Evolutionary conservation across 495 filamentous ascomycete species (phyloP).

Genomic region (Symbiotaphrina buchneri): DNA sequence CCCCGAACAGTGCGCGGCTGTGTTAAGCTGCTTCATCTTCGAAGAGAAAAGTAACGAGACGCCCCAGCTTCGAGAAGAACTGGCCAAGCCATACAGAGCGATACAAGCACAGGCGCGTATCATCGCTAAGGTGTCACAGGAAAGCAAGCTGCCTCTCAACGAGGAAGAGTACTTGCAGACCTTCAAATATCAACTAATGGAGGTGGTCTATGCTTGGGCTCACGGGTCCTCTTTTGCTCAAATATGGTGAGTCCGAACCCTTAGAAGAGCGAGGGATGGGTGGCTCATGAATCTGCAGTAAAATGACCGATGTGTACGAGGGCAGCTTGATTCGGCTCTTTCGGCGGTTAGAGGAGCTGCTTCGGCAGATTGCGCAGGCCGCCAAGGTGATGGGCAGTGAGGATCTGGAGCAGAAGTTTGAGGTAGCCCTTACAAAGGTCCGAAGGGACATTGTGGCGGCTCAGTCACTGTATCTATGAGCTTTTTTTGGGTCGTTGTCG

Average conservation of each 20-base stretch:
- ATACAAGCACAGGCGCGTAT: conserved; percentile 66
- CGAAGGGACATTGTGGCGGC: conserved; percentile 82
- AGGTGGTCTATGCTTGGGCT: conserved; percentile 87
- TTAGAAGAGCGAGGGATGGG: background rate
- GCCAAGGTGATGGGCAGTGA: conserved; percentile 95
- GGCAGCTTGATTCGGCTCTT: conserved; percentile 90
- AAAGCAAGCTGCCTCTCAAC: conserved; percentile 74
- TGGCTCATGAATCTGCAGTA: conserved; percentile 16
- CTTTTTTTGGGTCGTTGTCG: no score
- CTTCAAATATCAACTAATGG: conserved; percentile 89
- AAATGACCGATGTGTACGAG: conserved; percentile 97
- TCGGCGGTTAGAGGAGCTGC: conserved; percentile 78
- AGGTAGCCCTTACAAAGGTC: conserved; percentile 60
- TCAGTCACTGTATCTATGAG: conserved; percentile 70
- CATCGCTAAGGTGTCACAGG: conserved; percentile 78
- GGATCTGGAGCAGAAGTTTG: conserved; percentile 77
- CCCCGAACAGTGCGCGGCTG: conserved; percentile 65
- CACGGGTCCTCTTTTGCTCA: conserved; percentile 79
- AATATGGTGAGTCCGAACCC: conserved; percentile 41
- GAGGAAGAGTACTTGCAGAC: conserved; percentile 79
- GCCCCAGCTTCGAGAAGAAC: conserved; percentile 50
- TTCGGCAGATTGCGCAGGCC: conserved; percentile 95
- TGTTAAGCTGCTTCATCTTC: conserved; percentile 84
- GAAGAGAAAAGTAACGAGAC: conserved; percentile 74
- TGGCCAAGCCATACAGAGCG: conserved; percentile 63